These are phyloP conservation scores for Saitoella complicata DNA, from an alignment of 805 yeast species.

Conservation along the genomic window DNA sequence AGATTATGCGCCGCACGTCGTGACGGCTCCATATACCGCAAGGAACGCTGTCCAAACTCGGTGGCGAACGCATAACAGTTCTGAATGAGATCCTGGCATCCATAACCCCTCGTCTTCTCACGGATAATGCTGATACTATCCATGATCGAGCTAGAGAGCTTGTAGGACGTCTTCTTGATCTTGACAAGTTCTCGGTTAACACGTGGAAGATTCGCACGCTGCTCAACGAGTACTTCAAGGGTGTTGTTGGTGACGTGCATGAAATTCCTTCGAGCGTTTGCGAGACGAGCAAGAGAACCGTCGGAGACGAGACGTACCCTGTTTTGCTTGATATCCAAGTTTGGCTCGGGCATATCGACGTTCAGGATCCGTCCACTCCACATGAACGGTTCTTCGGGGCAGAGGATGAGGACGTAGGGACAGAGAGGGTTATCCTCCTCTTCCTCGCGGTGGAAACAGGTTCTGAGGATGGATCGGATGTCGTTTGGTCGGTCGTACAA, in stretches of 20 bases:
- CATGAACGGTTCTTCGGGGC: constrained; percentile 68
- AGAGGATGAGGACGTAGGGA: constrained; percentile 22
- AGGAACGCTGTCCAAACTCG: constrained; percentile 63
- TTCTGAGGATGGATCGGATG: constrained; percentile 7
- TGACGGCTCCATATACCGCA: constrained; percentile 44
- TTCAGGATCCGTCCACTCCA: constrained; percentile 77
- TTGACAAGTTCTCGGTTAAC: constrained; percentile 59
- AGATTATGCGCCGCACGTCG: constrained; percentile 53
- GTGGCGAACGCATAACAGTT: constrained; percentile 60
- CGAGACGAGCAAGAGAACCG: constrained; percentile 46
- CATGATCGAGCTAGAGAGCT: constrained; percentile 48
- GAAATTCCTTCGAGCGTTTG: constrained; percentile 39
- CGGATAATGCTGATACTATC: constrained; percentile 39
- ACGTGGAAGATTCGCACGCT: constrained; percentile 50
- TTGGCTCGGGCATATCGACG: constrained; percentile 22
- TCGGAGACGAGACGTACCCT: constrained; percentile 51
- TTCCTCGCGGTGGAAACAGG: constrained; percentile 3
- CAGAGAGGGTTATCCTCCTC: constrained; percentile 5
- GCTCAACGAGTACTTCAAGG: constrained; percentile 33
- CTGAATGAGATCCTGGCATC: constrained; percentile 63
- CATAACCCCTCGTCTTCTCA: constrained; percentile 36
- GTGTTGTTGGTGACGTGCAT: constrained; percentile 39
- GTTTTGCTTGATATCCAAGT: constrained; percentile 47
- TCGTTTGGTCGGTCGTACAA: constrained; percentile 7
- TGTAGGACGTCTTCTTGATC: constrained; percentile 49